Evolutionary conservation across 108 stramenopile species (phyloP), one percentile per base, ranked within the genome.

Genomic region (Cyclotella cryptica): DNA sequence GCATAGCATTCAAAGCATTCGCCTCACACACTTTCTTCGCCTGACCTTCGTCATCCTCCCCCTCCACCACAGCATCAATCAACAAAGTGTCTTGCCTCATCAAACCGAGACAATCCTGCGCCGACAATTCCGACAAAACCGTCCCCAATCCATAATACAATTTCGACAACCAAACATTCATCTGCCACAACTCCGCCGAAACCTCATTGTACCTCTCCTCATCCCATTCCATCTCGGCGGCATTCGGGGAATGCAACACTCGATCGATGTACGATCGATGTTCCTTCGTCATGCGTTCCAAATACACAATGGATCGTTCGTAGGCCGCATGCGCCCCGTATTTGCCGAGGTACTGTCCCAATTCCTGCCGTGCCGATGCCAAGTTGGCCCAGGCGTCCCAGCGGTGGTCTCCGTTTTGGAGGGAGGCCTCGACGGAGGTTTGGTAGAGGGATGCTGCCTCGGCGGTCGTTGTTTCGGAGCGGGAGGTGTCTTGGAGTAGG

Each of bases 1-100:
- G 69, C 24, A 90, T 39, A 10, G 88, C 80, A 72, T 92, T 92
- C 46, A 88, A 75, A 19, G 89, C 92, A 64, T 89, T 90, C 64
- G 85, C 79, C 29, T 70, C 60, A 59, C 89, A 89, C 14, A 88
- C 57, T 6, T 18, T 42, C 28, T 74, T 80, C 11, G 78, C 83
- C 6, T 85, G 55, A n/a, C n/a, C n/a, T 22, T 67, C 61, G 4
- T 39, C 55, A 21, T 77, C 71, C 26, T 79, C 57, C 29, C 39
- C 39, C 10, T 26, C 76, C 7, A 66, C 75, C 41, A 40, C 53
- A 29, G 82, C 80, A 57, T 89, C 89, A 59, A 92, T 88, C 65
- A 92, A 61, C 24, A 92, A 89, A 26, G 87, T 79, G 30, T 86
- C 87, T 58, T 86, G 70, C 15, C 61, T 45, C 44, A 86, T 86